Evolutionary conservation across 2,329 filamentous ascomycete genomes (phyloP).

Genomic region (Ceratocystiopsis brevicomis): DNA sequence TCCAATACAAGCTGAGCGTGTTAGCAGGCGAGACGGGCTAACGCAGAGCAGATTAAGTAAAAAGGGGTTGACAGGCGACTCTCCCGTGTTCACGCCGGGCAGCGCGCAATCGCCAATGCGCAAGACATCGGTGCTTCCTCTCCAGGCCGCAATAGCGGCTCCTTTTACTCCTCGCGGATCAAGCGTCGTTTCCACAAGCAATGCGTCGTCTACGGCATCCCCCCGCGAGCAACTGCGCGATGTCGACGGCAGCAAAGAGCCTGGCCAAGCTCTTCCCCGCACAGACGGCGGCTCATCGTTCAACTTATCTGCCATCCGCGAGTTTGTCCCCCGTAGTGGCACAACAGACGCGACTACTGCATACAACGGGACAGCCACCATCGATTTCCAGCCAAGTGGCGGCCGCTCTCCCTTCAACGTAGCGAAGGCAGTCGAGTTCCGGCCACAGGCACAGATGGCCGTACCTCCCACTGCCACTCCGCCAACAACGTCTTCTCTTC

Average conservation of each 20-base stretch:
- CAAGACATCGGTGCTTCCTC: conserved; percentile 65
- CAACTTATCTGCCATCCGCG: conserved; percentile 35
- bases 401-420: conserved; percentile 9
- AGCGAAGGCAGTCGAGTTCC: conserved; percentile 9
- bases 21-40: no score
- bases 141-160: conserved; percentile 75
- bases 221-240: conserved; percentile 5
- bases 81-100: conserved; percentile 77
- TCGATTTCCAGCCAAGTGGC: conserved; percentile 7
- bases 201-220: conserved; percentile 6
- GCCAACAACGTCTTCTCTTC: neutral
- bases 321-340: conserved; percentile 11
- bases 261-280: conserved; percentile 2
- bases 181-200: conserved; percentile 13
- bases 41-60: conserved; percentile 25
- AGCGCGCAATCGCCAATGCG: conserved; percentile 15
- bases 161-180: conserved; percentile 59
- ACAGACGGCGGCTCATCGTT: conserved; percentile 20
- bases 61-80: conserved; percentile 84
- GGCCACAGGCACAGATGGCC: conserved; percentile 5
- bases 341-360: conserved; percentile 2
- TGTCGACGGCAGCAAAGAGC: conserved; percentile 1
- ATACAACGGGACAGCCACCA: conserved; percentile 4
- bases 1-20: neutral
- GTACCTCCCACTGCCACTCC: conserved; percentile 4